A percentile compares a stretch with the other conserved stretches of the same genome.
phyloP scores from a whole-genome alignment of 257 asterid species.

The Salvia hispanica region DNA sequence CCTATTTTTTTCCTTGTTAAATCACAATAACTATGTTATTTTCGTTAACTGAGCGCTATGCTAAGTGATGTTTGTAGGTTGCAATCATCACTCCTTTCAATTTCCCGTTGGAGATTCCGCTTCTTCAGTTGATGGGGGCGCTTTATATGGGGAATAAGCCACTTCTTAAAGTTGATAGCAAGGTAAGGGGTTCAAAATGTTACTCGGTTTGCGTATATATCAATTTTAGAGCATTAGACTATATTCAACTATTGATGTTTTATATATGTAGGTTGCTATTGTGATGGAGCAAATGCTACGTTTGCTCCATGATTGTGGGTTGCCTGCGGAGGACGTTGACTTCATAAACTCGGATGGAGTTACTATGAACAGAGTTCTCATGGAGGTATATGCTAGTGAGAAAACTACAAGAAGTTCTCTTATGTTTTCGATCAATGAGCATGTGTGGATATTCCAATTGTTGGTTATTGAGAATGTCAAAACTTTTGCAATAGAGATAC shows the following conservation, averaged over 20 bases:
- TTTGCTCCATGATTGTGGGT: conserved; percentile 87
- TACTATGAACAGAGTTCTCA: conserved; percentile 79
- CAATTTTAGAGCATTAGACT: background rate
- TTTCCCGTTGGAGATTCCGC: conserved; percentile 93
- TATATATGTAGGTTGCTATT: conserved; percentile 61
- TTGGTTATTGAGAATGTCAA: too few species aligned
- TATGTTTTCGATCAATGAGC: too few species aligned
- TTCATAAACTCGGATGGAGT: conserved; percentile 88
- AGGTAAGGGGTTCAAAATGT: conserved; percentile 47
- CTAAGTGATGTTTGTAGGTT: conserved; percentile 49
- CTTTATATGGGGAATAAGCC: conserved; percentile 99
- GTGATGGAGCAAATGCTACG: conserved; percentile 97
- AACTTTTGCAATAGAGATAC: background rate
- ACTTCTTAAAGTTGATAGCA: conserved; percentile 92
- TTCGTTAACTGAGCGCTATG: background rate
- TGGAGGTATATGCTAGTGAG: conserved; percentile 56
- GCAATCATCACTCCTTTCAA: conserved; percentile 90
- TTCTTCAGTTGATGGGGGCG: conserved; percentile 98
- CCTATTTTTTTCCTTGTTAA: background rate
- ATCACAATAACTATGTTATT: background rate
- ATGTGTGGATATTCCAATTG: too few species aligned
- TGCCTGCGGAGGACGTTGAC: conserved; percentile 83
- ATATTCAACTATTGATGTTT: background rate
- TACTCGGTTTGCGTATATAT: background rate
- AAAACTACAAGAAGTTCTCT: too few species aligned